Evolutionary conservation across 495 filamentous ascomycete genomes (phyloP), one percentile per base, ranked within the genome.

Genomic region (Achaetomiella virescens): DNA sequence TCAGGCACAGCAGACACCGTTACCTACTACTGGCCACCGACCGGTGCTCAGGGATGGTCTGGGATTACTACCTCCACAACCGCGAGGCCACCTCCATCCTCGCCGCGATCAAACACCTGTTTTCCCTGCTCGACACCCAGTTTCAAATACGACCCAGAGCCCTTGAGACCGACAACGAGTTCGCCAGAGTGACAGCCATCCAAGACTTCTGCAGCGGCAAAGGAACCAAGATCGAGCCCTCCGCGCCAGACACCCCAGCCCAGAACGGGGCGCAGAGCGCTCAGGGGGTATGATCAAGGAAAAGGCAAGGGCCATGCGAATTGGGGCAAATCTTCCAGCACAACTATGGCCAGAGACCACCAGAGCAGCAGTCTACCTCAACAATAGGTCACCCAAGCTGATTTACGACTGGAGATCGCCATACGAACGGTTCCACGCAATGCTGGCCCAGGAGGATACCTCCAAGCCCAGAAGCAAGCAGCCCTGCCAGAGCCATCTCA

Each of bases 221-320:
- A n/a, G n/a, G 6, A 8, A 42, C n/a, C 40, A n/a, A 18, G n/a
- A 42, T 21, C 6, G 42, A 44, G 21, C 42, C 42, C 42, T 44
- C 42, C 18, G 8, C 42, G 12, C 10, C 20, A 7, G 22, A 44
- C 12, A 44, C 42, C 20, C 42, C 27, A 44, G 41, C 41, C 9
- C 41, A 44, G 41, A 44, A 44, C 24, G 41, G 41, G 41, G 41
- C 14, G 41, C 41, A 21, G 41, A 44, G 41, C 41, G 41, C 41
- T 44, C 41, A 44, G 41, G 41, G 41, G 41, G 41, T 44, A 17
- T 44, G 41, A 44, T 44, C 41, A 44, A 44, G 41, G 41, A 44
- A 11, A 44, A 44, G 24, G 24, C 24, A 1, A 18, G 41, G 24
- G 11, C 41, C 2, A 44, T 44, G 41, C 18, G 41, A 20, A 24